Evolutionary conservation across 1,284 basidiomycete species (phyloP).

Genomic region (Earliella scabrosa): DNA sequence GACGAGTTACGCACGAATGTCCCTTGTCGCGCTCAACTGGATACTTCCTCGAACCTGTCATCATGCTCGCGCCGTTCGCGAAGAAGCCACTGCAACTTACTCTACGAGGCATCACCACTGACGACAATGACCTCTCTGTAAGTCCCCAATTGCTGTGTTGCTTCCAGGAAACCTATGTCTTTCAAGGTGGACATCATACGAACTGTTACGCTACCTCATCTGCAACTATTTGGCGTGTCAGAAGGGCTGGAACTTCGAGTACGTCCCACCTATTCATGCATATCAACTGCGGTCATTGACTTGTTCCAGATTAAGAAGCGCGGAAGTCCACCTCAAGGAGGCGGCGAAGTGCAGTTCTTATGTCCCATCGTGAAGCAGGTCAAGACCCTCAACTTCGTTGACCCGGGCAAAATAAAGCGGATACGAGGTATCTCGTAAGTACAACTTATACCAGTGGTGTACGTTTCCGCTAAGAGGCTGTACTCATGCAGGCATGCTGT

Average conservation of each 20-base stretch:
- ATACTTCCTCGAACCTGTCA: constrained; percentile 91
- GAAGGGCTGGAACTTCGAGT: constrained; percentile 88
- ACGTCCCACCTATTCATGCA: constrained; percentile 25
- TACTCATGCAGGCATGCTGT: constrained; percentile 74
- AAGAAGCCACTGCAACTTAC: constrained; percentile 88
- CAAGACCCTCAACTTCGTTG: constrained; percentile 91
- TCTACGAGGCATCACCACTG: constrained; percentile 89
- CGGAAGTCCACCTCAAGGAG: constrained; percentile 90
- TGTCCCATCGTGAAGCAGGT: constrained; percentile 91
- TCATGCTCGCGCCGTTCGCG: constrained; percentile 92
- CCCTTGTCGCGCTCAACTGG: constrained; percentile 87
- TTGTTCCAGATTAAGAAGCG: constrained; percentile 83
- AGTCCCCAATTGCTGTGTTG: constrained; percentile 27
- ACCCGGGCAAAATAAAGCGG: constrained; percentile 89
- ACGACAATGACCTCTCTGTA: constrained; percentile 87
- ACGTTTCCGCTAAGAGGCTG: neutral
- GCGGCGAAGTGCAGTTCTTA: constrained; percentile 93
- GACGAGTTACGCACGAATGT: constrained; percentile 84
- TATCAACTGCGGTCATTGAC: neutral
- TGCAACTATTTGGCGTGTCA: constrained; percentile 88
- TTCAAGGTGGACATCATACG: constrained; percentile 85
- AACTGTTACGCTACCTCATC: constrained; percentile 91
- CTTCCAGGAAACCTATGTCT: neutral
- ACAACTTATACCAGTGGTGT: too few relatives aligned
- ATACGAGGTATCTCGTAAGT: constrained; percentile 95